phyloP scores from a whole-genome alignment of 108 stramenopile species.

The Parietichytrium sp. region DNA sequence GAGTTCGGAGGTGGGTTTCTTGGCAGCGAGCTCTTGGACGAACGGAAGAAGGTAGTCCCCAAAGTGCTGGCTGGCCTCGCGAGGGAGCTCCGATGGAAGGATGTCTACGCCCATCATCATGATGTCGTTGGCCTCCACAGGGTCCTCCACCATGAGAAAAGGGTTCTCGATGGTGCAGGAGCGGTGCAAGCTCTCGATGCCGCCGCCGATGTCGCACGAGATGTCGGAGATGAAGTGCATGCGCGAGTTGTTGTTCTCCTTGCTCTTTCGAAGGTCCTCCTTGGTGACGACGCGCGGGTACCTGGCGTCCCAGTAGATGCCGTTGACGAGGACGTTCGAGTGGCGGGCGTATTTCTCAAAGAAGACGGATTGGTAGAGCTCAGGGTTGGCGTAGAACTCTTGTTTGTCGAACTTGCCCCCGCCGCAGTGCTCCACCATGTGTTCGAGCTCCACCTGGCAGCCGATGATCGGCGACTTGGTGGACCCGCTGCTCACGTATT shows the following conservation, averaged over 20 bases:
- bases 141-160: constrained; percentile 68
- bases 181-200: constrained; percentile 69
- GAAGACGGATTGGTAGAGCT: constrained; percentile 69
- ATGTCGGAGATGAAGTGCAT: constrained; percentile 72
- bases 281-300: constrained; percentile 74
- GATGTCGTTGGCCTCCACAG: constrained; percentile 59
- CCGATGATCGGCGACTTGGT: constrained; percentile 55
- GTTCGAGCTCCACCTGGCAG: constrained; percentile 57
- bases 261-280: constrained; percentile 59
- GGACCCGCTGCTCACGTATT: background rate
- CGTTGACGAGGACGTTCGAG: constrained; percentile 69
- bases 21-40: constrained; percentile 49
- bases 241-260: constrained; percentile 51
- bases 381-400: constrained; percentile 69
- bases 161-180: constrained; percentile 76
- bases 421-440: constrained; percentile 5
- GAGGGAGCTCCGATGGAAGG: constrained; percentile 74
- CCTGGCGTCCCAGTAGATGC: constrained; percentile 79
- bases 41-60: constrained; percentile 71
- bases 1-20: background rate
- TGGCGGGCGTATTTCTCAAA: constrained; percentile 64
- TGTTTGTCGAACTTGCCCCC: constrained; percentile 57
- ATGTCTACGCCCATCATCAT: constrained; percentile 65
- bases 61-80: constrained; percentile 76
- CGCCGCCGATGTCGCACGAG: constrained; percentile 72